Base-by-base conservation (phyloP, 2,329 filamentous ascomycete genomes). In the Fonsecaea multimorphosa region DNA sequence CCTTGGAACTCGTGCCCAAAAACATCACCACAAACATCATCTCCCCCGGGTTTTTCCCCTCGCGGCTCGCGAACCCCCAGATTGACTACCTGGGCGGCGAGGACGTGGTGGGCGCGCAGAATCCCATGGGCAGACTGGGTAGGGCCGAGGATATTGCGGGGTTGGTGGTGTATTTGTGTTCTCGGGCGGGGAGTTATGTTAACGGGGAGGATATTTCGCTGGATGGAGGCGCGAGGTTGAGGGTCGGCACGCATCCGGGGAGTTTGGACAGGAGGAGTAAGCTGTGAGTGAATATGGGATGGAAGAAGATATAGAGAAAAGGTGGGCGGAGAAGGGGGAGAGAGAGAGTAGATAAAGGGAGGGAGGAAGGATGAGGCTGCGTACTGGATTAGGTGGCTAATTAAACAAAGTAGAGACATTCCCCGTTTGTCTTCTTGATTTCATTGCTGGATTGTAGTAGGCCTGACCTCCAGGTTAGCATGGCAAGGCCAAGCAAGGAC, bases 91-190 rank as follows among this genome's bases (percentile, higher is more conserved):
- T 65, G 22, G 67, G 67, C 16, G 67, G 67, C 8, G 62, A 65
- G 34, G 65, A 66, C 29, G 55, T 58, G 11, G 59, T 68, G 24
- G 61, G 64, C 12, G 78, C 77, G 0, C 83, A 87, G 2, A 87
- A 90, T 66, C 90, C 90, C 9, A 73, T 92, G 70, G 84, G 86
- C 0, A 79, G 90, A 34, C 90, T 92, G 71, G 90, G 90, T 0
- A 73, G 78, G 68, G 85, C 90, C 0, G 91, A 93, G 79, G 91
- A 95, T 78, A 90, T 95, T 72, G 91, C 90, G 0, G 91, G 89
- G 0, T 84, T 85, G 0, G 91, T 89, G 74, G 77, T 93, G 63
- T 93, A 89, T 77, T 76, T 93, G 74, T 82, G 84, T 44, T 90
- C 88, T 72, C 81, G 85, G 61, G 90, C 90, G 1, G 90, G 90